Evolutionary conservation across 2,329 filamentous ascomycete species (phyloP).

Genomic region (Aquanectria penicillioides): DNA sequence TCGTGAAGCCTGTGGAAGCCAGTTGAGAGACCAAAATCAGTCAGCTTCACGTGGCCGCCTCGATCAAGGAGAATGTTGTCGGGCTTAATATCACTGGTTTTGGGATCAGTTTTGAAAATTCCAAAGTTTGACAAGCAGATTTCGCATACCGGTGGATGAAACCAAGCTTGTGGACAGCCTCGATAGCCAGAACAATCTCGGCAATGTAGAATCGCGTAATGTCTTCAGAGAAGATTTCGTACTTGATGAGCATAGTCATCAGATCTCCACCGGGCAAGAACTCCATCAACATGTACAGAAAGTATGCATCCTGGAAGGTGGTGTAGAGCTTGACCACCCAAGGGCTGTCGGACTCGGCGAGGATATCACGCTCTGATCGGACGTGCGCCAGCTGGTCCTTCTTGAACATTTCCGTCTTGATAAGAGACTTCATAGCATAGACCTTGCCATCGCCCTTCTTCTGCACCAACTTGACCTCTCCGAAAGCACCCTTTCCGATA

Average conservation of each 20-base stretch:
- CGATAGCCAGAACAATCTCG: conserved; percentile 97
- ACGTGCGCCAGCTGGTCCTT: conserved; percentile 98
- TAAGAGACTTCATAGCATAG: conserved; percentile 96
- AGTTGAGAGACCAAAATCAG: conserved; percentile 96
- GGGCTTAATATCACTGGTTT: conserved; percentile 93
- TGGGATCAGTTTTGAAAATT: conserved; percentile 25
- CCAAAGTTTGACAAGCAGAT: background rate
- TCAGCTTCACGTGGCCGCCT: conserved; percentile 96
- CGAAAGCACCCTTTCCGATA: conserved; percentile 98
- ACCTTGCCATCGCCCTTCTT: conserved; percentile 97
- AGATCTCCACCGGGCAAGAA: conserved; percentile 97
- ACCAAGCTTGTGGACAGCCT: conserved; percentile 96
- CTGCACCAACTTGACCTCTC: conserved; percentile 97
- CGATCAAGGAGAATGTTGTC: conserved; percentile 98
- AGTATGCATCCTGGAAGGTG: conserved; percentile 95
- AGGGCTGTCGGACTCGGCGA: conserved; percentile 98
- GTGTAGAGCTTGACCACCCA: conserved; percentile 99
- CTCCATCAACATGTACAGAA: conserved; percentile 99
- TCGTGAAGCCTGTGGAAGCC: conserved; percentile 98
- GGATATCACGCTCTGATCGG: conserved; percentile 94
- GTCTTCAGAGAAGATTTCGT: conserved; percentile 98
- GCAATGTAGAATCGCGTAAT: conserved; percentile 99
- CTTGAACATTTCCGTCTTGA: conserved; percentile 99
- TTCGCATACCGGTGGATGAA: conserved; percentile 93
- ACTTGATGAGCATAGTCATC: conserved; percentile 99